Evolutionary conservation across 805 yeast species (phyloP), one percentile per base, ranked within the genome.

Genomic region (Candida nonsorbophila): DNA sequence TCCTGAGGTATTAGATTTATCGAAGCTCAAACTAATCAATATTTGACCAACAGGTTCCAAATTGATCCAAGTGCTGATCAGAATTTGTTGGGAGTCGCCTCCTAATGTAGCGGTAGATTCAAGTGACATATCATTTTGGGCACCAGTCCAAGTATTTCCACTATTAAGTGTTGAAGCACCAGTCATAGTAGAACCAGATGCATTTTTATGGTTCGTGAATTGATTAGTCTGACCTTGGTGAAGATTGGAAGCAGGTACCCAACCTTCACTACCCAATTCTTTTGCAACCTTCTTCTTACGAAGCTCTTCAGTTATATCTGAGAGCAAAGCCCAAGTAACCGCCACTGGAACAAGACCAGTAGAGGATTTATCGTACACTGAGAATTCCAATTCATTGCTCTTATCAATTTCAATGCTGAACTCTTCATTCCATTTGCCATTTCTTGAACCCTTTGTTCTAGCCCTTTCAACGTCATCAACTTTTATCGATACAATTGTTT

Each of bases 11-110:
- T 46, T 59, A 1, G 71, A 53, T 47, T 90, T 90, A 25, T 80
- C 81, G 50, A 92, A 92, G 2, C 90, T 82, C 15, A 90, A 58
- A 4, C 79, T 75, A 24, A 92, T 54, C 32, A 84, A 64, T 20
- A 92, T 77, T 55, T 87, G 95, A 14, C 99, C 99, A 2, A 88
- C 77, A 7, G 98, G 97, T 55, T 90, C 98, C 37, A 92, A 64
- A 32, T 82, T 79, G 49, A 85, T 83, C 97, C 97, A 92, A 5
- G 84, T 71, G 30, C 79, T 82, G 9, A 84, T 69, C 25, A 67
- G 69, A 15, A 77, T 38, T 28, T 44, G 40, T 13, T 37, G 44
- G n/a, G 31, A 28, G n/a, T 14, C 16, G 16, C 25, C 33, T 6
- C 23, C 24, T n/a, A 23, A 17, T 13, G 33, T 12, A 12, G 33